Evolutionary conservation across 768 basidiomycete species (phyloP).

Genomic region (Lactarius quietus): DNA sequence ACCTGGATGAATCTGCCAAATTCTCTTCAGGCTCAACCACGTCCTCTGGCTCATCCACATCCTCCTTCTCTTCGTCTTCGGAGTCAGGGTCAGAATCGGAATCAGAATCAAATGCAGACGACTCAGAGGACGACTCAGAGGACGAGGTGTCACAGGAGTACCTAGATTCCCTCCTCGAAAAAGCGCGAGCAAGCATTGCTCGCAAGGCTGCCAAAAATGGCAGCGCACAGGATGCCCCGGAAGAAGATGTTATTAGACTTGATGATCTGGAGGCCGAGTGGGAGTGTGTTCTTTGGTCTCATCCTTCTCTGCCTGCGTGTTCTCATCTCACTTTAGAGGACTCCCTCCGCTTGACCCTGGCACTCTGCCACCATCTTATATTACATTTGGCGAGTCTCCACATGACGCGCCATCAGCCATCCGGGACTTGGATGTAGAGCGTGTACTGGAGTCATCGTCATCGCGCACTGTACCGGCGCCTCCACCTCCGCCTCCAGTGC

Average conservation of each 20-base stretch:
- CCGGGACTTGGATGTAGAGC: slow-evolving; percentile 60
- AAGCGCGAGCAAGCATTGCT: slow-evolving; percentile 49
- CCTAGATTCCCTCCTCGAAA: slow-evolving; percentile 58
- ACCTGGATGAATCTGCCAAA: background rate
- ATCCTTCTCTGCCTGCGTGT: slow-evolving; percentile 3
- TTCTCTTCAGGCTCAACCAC: slow-evolving; percentile 26
- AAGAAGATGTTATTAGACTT: slow-evolving; percentile 57
- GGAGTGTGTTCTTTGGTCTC: slow-evolving; percentile 33
- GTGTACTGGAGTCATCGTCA: slow-evolving; percentile 49
- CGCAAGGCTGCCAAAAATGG: slow-evolving; percentile 25
- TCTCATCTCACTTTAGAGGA: slow-evolving; percentile 37
- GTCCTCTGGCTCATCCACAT: slow-evolving; percentile 11
- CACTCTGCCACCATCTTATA: slow-evolving; percentile 58
- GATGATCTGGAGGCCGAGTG: slow-evolving; percentile 33
- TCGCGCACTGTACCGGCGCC: slow-evolving; percentile 50
- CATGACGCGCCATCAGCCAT: slow-evolving; percentile 45
- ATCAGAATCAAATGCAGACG: slow-evolving; percentile 19
- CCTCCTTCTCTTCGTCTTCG: slow-evolving; percentile 22
- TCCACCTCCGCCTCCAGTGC: slow-evolving; percentile 58
- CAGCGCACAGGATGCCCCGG: slow-evolving; percentile 26
- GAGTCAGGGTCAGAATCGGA: slow-evolving; percentile 38
- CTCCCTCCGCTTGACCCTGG: slow-evolving; percentile 68
- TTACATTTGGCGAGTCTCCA: slow-evolving; percentile 46
- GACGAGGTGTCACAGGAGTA: slow-evolving; percentile 55
- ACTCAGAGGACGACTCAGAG: slow-evolving; percentile 36